These are phyloP conservation scores for Fusarium compactum DNA, from an alignment of 2,329 filamentous ascomycete genomes.

Conservation along the genomic window DNA sequence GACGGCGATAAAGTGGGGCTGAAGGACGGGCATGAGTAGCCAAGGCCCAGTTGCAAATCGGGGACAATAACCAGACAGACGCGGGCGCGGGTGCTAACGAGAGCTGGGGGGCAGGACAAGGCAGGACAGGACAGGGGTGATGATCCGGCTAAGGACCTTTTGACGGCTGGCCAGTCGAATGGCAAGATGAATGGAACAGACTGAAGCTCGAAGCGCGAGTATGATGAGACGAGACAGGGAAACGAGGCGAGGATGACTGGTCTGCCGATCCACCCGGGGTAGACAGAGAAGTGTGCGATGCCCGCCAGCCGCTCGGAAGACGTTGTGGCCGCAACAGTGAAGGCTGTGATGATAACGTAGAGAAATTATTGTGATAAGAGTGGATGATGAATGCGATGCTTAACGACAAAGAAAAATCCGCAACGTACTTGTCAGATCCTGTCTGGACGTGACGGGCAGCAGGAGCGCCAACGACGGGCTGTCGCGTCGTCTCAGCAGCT, in stretches of 20 bases:
- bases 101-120: constrained; percentile 32
- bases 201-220: constrained; percentile 27
- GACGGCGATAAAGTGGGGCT: constrained; percentile 43
- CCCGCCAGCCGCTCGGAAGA: constrained; percentile 1
- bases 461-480: constrained; percentile 57
- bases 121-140: constrained; percentile 29
- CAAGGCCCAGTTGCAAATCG: constrained; percentile 29
- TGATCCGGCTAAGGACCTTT: constrained; percentile 27
- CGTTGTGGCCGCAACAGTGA: constrained; percentile 13
- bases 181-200: constrained; percentile 31
- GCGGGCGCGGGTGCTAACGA: constrained; percentile 35
- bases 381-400: constrained; percentile 8
- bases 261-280: constrained; percentile 38
- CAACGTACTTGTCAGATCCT: constrained; percentile 67
- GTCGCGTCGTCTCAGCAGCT: constrained; percentile 58
- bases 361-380: not conserved
- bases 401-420: constrained; percentile 13
- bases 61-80: constrained; percentile 25
- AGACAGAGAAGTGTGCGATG: not conserved
- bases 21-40: constrained; percentile 21
- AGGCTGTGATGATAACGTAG: constrained; percentile 4
- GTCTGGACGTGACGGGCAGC: constrained; percentile 62
- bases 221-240: constrained; percentile 35
- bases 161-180: constrained; percentile 40
- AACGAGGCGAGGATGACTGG: constrained; percentile 30